These are phyloP conservation scores for Candida tallmaniae DNA, from an alignment of 805 yeast species.

Conservation along the genomic window DNA sequence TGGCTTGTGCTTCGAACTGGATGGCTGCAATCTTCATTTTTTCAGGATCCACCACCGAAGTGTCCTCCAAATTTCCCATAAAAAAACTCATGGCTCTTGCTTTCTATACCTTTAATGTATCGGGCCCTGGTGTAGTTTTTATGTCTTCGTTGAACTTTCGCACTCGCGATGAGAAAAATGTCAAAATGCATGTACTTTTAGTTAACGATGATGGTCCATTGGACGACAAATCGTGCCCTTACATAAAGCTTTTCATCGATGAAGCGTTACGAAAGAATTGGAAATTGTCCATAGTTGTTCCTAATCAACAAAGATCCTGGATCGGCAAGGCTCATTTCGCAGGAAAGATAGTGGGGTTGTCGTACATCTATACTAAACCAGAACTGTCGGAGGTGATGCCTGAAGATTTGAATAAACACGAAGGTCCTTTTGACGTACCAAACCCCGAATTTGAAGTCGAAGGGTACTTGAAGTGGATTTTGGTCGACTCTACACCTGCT, in stretches of 20 bases:
- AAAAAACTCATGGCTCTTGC: constrained; percentile 62
- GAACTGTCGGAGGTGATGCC: constrained; percentile 46
- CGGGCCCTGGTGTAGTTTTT: too few species aligned
- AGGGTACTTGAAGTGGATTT: constrained; percentile 72
- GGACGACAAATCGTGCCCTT: constrained; percentile 73
- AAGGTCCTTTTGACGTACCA: constrained; percentile 62
- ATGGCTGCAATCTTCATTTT: constrained; percentile 60
- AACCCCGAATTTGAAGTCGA: constrained; percentile 18
- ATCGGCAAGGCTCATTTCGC: constrained; percentile 96
- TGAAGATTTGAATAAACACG: constrained; percentile 15
- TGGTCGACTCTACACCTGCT: constrained; percentile 93
- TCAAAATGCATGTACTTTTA: constrained; percentile 47
- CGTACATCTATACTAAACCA: constrained; percentile 54
- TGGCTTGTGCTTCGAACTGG: constrained; percentile 62
- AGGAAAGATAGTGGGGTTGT: constrained; percentile 56
- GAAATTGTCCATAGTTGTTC: constrained; percentile 81
- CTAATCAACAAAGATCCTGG: constrained; percentile 89
- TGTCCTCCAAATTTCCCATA: constrained; percentile 42
- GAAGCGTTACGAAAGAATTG: constrained; percentile 71
- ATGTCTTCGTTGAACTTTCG: too few species aligned
- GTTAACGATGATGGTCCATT: constrained; percentile 98
- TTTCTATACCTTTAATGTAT: too few species aligned
- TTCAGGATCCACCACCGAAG: constrained; percentile 52
- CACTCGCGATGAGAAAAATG: not conserved
- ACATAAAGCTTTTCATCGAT: constrained; percentile 74